Evolutionary conservation across 768 basidiomycete species (phyloP).

Genomic region (Lyophyllum semitale): DNA sequence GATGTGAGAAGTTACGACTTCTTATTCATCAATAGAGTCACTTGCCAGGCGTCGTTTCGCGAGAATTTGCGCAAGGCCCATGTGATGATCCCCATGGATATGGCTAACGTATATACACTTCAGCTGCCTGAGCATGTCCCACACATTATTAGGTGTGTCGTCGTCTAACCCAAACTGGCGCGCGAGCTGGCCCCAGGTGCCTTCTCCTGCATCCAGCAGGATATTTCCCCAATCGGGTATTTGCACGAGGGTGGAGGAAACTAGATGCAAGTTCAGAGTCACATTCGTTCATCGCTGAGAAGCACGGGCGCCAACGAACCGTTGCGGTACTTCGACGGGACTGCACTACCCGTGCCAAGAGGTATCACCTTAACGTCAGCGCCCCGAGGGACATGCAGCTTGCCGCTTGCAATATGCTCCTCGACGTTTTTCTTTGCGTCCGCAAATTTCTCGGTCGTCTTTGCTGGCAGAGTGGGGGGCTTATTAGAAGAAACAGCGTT

Average conservation of each 20-base stretch:
- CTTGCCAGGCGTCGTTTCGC: constrained; percentile 66
- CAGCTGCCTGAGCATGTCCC: constrained; percentile 65
- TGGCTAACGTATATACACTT: constrained; percentile 88
- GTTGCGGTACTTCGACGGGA: constrained; percentile 87
- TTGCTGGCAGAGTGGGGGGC: constrained; percentile 30
- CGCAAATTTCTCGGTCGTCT: constrained; percentile 39
- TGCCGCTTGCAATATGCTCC: constrained; percentile 14
- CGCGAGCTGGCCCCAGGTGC: constrained; percentile 86
- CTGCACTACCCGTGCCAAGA: constrained; percentile 86
- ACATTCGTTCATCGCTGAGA: not conserved
- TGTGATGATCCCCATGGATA: constrained; percentile 91
- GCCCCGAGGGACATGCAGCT: constrained; percentile 38
- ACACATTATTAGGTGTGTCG: constrained; percentile 37
- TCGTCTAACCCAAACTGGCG: constrained; percentile 68
- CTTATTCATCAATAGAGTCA: not conserved
- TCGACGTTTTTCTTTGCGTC: constrained; percentile 36
- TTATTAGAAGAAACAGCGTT: constrained; percentile 28
- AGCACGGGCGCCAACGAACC: constrained; percentile 49
- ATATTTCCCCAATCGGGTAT: constrained; percentile 75
- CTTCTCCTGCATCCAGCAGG: constrained; percentile 90
- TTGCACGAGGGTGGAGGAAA: constrained; percentile 74
- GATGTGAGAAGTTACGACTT: not conserved
- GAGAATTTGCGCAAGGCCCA: constrained; percentile 76
- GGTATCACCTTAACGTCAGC: constrained; percentile 71
- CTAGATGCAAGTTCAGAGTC: constrained; percentile 32